Base-by-base conservation (phyloP, 257 asterid species). In the Lantana camara region DNA sequence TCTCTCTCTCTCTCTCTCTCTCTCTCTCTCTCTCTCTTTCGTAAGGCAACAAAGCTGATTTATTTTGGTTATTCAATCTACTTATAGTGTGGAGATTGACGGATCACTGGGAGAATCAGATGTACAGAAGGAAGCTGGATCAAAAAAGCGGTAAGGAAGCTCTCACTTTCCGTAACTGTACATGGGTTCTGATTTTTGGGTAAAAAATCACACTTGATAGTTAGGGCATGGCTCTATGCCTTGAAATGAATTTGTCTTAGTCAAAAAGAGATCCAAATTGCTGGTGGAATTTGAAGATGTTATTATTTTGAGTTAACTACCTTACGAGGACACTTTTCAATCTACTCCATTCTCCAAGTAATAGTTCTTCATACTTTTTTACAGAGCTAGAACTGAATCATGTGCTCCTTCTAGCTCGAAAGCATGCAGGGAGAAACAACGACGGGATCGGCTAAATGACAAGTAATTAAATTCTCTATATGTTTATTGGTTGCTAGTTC, bases 341-440 rank as follows among this genome's bases (percentile, higher is more conserved):
- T 27, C 32, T n/a, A n/a, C 9, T 56, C 48, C 46, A 47, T 42
- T 52, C 32, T 53, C 47, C 66, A 50, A 11, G 22, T 35, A 32
- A 67, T 63, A 22, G 65, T 19, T 63, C 14, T 0, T 38, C 74
- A 63, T 55, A 49, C 5, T 27, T 27, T 27, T 23, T 50, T 62
- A 34, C 83, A 91, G 95, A 66, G 49, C 73, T 37, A 83, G 96
- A 76, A 59, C 78, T 62, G 98, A 91, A 64, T 57, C 83, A 27
- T 83, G 89, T 60, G 79, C 73, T 66, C 67, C 88, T 42, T 75
- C 98, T 62, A 83, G 83, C 72, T 84, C 98, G 78, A 91, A 91
- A 83, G 98, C 98, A 17, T 83, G 94, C 87, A 78, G 98, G 78
- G 98, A 91, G 87, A 91, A 88, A 76, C 75, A 73, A 63, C 88